Evolutionary conservation across 2,329 filamentous ascomycete genomes (phyloP).

Genomic region (Ophiostoma montium): DNA sequence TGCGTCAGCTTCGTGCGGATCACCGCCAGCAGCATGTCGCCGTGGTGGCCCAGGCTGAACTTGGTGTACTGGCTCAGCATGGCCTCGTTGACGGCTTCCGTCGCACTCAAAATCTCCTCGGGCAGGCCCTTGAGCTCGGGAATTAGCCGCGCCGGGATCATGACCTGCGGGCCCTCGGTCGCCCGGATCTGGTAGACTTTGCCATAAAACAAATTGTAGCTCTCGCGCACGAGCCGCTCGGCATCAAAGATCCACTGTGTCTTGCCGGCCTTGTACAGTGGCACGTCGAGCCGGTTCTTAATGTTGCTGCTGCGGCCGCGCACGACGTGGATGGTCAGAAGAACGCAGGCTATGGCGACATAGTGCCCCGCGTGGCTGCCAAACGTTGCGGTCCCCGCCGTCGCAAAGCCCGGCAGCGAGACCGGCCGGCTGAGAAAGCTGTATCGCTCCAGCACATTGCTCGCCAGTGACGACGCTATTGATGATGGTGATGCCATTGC

Average conservation of each 20-base stretch:
- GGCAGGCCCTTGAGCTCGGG: constrained; percentile 33
- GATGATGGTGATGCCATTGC: constrained; percentile 6
- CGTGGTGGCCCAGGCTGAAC: constrained; percentile 32
- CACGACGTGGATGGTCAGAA: constrained; percentile 27
- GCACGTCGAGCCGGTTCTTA: constrained; percentile 20
- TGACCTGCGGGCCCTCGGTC: constrained; percentile 34
- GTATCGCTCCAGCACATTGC: constrained; percentile 11
- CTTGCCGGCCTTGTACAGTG: constrained; percentile 34
- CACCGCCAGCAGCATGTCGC: constrained; percentile 29
- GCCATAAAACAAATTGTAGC: constrained; percentile 35
- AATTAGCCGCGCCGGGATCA: constrained; percentile 31
- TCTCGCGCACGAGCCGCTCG: constrained; percentile 32
- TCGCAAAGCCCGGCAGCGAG: constrained; percentile 14
- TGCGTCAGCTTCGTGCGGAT: constrained; percentile 33
- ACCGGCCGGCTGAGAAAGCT: constrained; percentile 14
- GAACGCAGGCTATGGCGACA: constrained; percentile 22
- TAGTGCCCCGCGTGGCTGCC: constrained; percentile 27
- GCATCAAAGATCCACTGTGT: constrained; percentile 37
- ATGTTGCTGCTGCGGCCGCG: constrained; percentile 19
- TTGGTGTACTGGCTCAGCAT: constrained; percentile 37
- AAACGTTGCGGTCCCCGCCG: constrained; percentile 13
- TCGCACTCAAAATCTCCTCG: constrained; percentile 33
- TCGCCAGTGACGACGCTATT: constrained; percentile 1
- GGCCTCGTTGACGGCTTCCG: constrained; percentile 34
- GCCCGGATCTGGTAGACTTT: constrained; percentile 36